Evolutionary conservation across 768 basidiomycete species (phyloP).

Genomic region (Serendipita sp.): DNA sequence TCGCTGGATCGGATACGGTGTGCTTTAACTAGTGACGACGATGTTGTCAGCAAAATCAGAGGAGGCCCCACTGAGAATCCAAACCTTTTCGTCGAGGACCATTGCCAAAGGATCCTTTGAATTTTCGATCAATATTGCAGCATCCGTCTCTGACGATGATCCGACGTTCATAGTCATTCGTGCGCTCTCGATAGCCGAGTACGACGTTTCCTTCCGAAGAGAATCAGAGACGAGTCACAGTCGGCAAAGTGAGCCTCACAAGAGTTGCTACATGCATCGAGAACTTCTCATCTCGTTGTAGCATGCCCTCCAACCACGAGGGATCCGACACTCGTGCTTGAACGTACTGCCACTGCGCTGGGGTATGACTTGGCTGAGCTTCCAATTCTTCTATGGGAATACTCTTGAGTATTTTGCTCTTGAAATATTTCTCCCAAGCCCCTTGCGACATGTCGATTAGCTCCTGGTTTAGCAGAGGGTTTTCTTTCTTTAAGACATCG

Average conservation of each 20-base stretch:
- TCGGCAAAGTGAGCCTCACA: conserved; percentile 27
- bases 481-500: conserved; percentile 41
- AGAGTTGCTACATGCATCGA: conserved; percentile 72
- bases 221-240: background rate
- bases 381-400: conserved; percentile 32
- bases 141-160: conserved; percentile 25
- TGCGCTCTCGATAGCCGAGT: conserved; percentile 37
- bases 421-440: conserved; percentile 45
- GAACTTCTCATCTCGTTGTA: conserved; percentile 79
- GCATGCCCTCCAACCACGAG: conserved; percentile 51
- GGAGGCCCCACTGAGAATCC: conserved; percentile 6
- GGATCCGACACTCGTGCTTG: conserved; percentile 22
- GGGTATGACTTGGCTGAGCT: conserved; percentile 5
- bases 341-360: background rate
- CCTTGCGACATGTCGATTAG: conserved; percentile 39
- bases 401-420: conserved; percentile 40
- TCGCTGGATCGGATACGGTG: conserved; percentile 70
- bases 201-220: conserved; percentile 27
- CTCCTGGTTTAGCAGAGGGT: conserved; percentile 34
- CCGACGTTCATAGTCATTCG: conserved; percentile 27
- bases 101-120: conserved; percentile 62
- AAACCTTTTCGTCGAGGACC: conserved; percentile 58
- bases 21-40: conserved; percentile 40
- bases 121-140: conserved; percentile 46
- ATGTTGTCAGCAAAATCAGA: background rate